Base-by-base conservation (phyloP, 73 alveolate genomes). In the Paramecium biaurelia region DNA sequence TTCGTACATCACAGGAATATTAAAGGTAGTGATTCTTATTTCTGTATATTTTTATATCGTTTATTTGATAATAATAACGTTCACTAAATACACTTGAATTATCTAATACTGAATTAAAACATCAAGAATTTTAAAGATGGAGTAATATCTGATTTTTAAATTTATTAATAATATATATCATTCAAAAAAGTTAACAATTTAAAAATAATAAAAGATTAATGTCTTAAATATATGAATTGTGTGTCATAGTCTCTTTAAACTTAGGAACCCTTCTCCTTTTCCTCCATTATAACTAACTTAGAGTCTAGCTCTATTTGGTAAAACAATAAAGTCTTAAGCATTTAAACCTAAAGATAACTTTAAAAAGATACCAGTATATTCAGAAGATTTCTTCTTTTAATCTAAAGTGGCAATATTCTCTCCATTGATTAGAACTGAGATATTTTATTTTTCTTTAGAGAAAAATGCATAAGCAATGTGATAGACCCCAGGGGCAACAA, bases 401-500 rank as follows among this genome's bases (percentile, higher is more conserved):
- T 79, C 90, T 15, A 38, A 24, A 15, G 41, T 20, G 15, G 24
- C 63, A 79, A 79, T 79, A 18, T 34, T 41, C 26, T 79, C 90
- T 34, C 90, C 90, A 79, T 79, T 79, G 2, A 79, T 79, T 3
- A 79, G 42, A 18, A 79, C 43, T 20, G 45, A 79, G 14, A 79
- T 32, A 14, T 1, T 41, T 79, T 79, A n/a, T 34, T 79, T 79
- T 23, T 79, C 90, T 79, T 45, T 38, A 12, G 90, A 32, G 56
- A 79, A 79, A 45, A 79, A 79, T 8, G 76, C 90, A 42, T 79
- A 79, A 1, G 70, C 26, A 0, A 98, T 88, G 93, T 98, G 99
- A 94, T 98, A 98, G 32, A 98, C 98, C 11, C 99, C 99, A 37
- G 99, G 99, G 15, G 98, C 98, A 20, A 96, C 99, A 11, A 96